phyloP scores from a whole-genome alignment of 2,329 filamentous ascomycete genomes.

The Aspergillus luchuensis region DNA sequence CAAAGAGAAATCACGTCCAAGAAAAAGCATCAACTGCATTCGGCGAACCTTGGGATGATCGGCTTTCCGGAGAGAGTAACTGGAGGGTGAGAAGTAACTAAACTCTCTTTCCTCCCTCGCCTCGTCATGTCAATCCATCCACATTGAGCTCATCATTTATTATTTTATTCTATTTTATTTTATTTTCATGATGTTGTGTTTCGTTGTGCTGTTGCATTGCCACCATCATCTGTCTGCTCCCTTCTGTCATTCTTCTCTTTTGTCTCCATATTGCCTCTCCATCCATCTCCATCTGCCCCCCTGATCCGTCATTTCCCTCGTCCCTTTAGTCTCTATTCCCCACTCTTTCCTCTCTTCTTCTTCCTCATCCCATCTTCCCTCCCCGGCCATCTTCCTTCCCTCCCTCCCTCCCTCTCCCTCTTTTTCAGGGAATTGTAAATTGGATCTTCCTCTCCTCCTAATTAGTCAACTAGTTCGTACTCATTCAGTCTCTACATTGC shows the following conservation, averaged over 20 bases:
- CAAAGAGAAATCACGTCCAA: too few species aligned
- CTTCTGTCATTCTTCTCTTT: not conserved
- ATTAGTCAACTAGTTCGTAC: too few species aligned
- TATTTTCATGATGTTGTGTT: not conserved
- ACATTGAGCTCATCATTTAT: not conserved
- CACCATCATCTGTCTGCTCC: not conserved
- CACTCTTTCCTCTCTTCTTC: not conserved
- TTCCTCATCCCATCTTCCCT: not conserved
- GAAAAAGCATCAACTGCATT: not conserved
- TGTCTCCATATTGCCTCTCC: not conserved
- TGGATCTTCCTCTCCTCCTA: not conserved
- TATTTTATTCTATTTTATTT: too few species aligned
- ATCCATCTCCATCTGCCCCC: not conserved
- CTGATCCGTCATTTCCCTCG: constrained; percentile 3
- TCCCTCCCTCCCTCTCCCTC: not conserved
- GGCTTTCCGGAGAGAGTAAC: constrained; percentile 1
- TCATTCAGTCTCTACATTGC: not conserved
- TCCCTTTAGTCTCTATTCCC: not conserved
- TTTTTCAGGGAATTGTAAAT: not conserved
- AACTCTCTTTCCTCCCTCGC: not conserved
- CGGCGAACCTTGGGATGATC: constrained; percentile 4
- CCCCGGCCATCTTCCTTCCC: not conserved
- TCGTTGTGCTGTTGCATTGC: not conserved
- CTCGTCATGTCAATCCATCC: not conserved
- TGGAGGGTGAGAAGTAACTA: not conserved